These are phyloP conservation scores for Leccinum uliginosum DNA, from an alignment of 768 basidiomycete species.

Conservation along the genomic window DNA sequence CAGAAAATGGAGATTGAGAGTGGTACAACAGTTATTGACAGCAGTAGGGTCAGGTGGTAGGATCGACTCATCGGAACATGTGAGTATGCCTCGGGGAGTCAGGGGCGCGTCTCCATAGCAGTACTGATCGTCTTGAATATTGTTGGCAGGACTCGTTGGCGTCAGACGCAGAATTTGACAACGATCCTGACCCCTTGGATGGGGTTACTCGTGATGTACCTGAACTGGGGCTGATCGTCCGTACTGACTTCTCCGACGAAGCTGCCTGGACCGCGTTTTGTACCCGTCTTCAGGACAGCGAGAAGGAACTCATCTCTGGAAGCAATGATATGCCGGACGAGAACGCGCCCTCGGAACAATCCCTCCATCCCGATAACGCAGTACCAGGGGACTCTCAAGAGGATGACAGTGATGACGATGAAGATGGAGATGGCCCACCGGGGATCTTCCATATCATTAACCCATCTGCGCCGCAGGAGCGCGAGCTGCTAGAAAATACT, in stretches of 20 bases:
- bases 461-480: conserved; percentile 39
- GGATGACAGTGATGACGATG: conserved; percentile 23
- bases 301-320: conserved; percentile 46
- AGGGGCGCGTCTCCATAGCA: background rate
- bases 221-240: conserved; percentile 60
- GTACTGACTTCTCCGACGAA: conserved; percentile 70
- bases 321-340: conserved; percentile 25
- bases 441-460: conserved; percentile 53
- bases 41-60: conserved; percentile 19
- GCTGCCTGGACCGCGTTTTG: conserved; percentile 59
- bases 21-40: conserved; percentile 48
- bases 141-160: conserved; percentile 14
- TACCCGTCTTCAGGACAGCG: conserved; percentile 46
- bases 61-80: background rate
- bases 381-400: conserved; percentile 2
- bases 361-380: conserved; percentile 18
- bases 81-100: background rate
- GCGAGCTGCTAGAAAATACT: conserved; percentile 39
- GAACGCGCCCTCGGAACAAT: conserved; percentile 15
- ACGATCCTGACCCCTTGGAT: conserved; percentile 57
- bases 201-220: conserved; percentile 38
- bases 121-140: conserved; percentile 1
- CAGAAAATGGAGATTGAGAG: conserved; percentile 50
- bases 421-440: conserved; percentile 32
- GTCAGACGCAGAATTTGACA: conserved; percentile 21